These are phyloP conservation scores for Thermothelomyces thermophilus DNA, from an alignment of 2,329 filamentous ascomycete genomes.

Conservation along the genomic window DNA sequence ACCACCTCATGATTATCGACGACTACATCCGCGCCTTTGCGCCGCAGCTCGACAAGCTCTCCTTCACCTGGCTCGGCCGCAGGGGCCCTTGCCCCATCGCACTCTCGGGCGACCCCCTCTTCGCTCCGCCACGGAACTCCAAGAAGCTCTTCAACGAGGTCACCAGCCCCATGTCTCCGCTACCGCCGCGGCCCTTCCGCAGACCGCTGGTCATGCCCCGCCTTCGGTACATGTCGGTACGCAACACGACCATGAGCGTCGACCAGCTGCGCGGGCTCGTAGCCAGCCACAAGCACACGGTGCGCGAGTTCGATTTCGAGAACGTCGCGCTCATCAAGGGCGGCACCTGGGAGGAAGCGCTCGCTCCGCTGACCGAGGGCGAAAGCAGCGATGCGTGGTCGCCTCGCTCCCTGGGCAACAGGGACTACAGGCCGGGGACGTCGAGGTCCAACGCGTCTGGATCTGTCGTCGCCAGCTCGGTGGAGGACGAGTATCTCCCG, in stretches of 20 bases:
- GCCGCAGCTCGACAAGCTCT: slow-evolving; percentile 58
- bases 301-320: slow-evolving; percentile 75
- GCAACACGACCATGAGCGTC: slow-evolving; percentile 66
- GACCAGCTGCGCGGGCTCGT: slow-evolving; percentile 66
- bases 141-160: slow-evolving; percentile 59
- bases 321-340: slow-evolving; percentile 60
- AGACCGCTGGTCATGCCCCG: slow-evolving; percentile 59
- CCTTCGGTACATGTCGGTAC: slow-evolving; percentile 61
- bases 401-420: slow-evolving; percentile 32
- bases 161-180: slow-evolving; percentile 57
- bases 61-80: slow-evolving; percentile 69
- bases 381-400: slow-evolving; percentile 38
- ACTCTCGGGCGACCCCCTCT: slow-evolving; percentile 63
- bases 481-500: slow-evolving; percentile 35
- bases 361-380: slow-evolving; percentile 59
- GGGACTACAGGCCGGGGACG: slow-evolving; percentile 26
- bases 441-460: slow-evolving; percentile 16
- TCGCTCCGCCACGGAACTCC: slow-evolving; percentile 46
- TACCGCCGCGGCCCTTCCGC: slow-evolving; percentile 44
- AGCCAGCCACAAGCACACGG: slow-evolving; percentile 55
- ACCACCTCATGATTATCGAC: slow-evolving; percentile 73
- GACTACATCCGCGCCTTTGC: slow-evolving; percentile 71
- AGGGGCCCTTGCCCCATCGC: slow-evolving; percentile 70
- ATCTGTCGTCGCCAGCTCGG: slow-evolving; percentile 19
- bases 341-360: slow-evolving; percentile 74